These are phyloP conservation scores for Penicillium nordicum DNA, from an alignment of 2,329 filamentous ascomycete genomes.

Conservation along the genomic window DNA sequence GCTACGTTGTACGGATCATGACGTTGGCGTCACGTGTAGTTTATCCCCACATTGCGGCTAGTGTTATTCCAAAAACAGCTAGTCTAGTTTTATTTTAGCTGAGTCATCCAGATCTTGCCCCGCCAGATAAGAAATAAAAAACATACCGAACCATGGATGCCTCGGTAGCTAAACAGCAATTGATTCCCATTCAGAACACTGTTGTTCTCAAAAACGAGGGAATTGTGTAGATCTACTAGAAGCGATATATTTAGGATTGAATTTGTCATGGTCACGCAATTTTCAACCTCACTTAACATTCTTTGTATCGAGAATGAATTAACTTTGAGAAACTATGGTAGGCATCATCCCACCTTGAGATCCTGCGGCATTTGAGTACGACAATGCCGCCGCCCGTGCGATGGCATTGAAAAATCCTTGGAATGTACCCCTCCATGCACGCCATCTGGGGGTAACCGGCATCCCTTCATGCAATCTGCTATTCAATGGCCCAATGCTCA, in stretches of 20 bases:
- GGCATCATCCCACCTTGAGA: neutral
- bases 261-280: neutral
- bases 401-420: neutral
- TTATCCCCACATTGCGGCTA: conserved; percentile 6
- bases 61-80: conserved; percentile 9
- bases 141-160: conserved; percentile 1
- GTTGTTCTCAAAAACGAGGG: neutral
- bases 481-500: neutral
- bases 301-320: conserved; percentile 1
- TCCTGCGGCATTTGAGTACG: conserved; percentile 3
- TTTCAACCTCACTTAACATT: neutral
- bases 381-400: neutral
- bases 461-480: neutral
- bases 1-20: conserved; percentile 5
- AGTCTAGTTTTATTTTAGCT: conserved; percentile 2
- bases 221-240: neutral
- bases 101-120: conserved; percentile 5
- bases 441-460: neutral
- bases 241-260: neutral
- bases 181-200: neutral
- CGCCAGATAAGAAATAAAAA: conserved; percentile 4
- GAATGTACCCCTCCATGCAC: conserved; percentile 11
- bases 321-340: neutral
- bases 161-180: neutral
- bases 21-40: conserved; percentile 23